phyloP scores from a whole-genome alignment of 352 stramenopile species.

The Elongisporangium undulatum region DNA sequence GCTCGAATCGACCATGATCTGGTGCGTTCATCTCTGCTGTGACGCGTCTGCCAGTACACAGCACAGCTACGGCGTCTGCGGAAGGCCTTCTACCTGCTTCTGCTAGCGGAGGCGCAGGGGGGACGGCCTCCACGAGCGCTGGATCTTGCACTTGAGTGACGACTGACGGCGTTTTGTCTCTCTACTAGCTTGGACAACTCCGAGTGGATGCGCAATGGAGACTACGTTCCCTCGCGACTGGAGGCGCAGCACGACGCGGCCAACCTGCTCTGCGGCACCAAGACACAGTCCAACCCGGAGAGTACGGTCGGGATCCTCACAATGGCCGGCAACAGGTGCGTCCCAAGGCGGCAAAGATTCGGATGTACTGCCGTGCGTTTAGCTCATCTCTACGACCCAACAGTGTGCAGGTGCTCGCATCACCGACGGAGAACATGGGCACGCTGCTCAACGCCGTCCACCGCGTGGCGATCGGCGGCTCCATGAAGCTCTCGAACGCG shows the following conservation, averaged over 20 bases:
- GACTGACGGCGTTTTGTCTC: conserved; percentile 1
- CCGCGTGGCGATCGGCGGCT: conserved; percentile 84
- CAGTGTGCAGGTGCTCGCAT: conserved; percentile 93
- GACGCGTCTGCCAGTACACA: neutral
- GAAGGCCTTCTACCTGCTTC: neutral
- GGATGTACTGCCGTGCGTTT: conserved; percentile 2
- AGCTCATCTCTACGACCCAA: neutral
- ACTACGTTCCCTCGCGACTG: conserved; percentile 98
- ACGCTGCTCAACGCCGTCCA: conserved; percentile 96
- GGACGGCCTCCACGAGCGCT: neutral
- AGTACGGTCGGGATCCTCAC: conserved; percentile 97
- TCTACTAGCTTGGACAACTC: conserved; percentile 92
- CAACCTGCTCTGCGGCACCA: conserved; percentile 96
- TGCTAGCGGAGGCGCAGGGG: neutral
- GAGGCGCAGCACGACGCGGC: conserved; percentile 98
- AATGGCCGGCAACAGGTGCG: conserved; percentile 89
- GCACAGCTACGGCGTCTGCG: neutral
- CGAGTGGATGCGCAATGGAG: conserved; percentile 98
- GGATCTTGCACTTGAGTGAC: neutral
- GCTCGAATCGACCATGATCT: conserved; percentile 89
- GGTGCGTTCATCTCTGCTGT: conserved; percentile 29
- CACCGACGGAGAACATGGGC: conserved; percentile 97
- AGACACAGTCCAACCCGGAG: conserved; percentile 98
- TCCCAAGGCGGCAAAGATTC: neutral
- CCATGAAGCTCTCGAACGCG: conserved; percentile 92